These are phyloP conservation scores for Monosporozyma aquatica DNA, from an alignment of 805 yeast species.

Conservation along the genomic window DNA sequence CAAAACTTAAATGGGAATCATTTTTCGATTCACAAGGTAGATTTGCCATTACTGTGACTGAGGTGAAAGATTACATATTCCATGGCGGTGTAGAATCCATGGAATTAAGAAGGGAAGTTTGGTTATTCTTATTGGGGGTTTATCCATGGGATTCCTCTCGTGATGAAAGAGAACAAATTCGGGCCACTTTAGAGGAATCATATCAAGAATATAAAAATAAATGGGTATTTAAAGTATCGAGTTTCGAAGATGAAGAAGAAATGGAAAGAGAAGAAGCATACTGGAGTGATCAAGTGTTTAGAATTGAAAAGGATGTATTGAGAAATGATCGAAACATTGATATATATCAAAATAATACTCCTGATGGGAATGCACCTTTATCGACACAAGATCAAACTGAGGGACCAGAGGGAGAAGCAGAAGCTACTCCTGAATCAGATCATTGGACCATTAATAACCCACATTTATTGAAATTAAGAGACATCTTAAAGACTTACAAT, in stretches of 20 bases:
- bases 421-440: slow-evolving; percentile 28
- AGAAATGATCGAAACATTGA: slow-evolving; percentile 78
- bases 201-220: slow-evolving; percentile 55
- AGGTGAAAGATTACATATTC: slow-evolving; percentile 74
- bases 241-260: slow-evolving; percentile 13
- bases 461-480: slow-evolving; percentile 62
- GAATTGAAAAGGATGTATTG: slow-evolving; percentile 89
- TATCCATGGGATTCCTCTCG: slow-evolving; percentile 80
- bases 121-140: slow-evolving; percentile 78
- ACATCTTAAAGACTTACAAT: slow-evolving; percentile 77
- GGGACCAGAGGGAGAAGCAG: slow-evolving; percentile 33
- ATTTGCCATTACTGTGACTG: slow-evolving; percentile 60
- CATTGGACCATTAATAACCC: slow-evolving; percentile 62
- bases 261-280: slow-evolving; percentile 44
- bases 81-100: slow-evolving; percentile 72
- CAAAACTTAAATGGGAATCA: slow-evolving; percentile 69
- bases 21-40: slow-evolving; percentile 77
- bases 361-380: too few relatives aligned
- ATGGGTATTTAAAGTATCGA: slow-evolving; percentile 47
- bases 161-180: slow-evolving; percentile 55
- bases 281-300: slow-evolving; percentile 81
- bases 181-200: slow-evolving; percentile 46
- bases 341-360: slow-evolving; percentile 42
- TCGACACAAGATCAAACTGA: too few relatives aligned
- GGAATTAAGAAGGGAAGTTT: slow-evolving; percentile 57